Conservation (phyloP, 2,329 filamentous ascomycete species). For the Celoporthe dispersa region DNA sequence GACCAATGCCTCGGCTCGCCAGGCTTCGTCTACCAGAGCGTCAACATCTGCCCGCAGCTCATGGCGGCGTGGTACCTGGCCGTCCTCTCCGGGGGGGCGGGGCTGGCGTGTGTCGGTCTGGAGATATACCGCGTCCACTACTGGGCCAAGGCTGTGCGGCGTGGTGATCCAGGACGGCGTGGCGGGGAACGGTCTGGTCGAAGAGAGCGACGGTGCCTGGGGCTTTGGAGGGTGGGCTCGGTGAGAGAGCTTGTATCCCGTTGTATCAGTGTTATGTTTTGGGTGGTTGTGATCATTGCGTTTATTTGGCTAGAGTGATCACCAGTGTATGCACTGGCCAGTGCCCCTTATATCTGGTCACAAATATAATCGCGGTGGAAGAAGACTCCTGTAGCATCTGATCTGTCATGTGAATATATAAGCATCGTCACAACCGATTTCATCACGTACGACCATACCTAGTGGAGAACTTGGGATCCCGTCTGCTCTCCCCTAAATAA, state of each 20-base stretch:
- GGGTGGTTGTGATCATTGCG: no score
- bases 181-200: not conserved
- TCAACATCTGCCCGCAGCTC: not conserved
- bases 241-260: no score
- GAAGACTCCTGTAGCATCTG: not conserved
- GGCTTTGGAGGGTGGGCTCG: no score
- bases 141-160: not conserved
- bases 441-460: not conserved
- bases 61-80: not conserved
- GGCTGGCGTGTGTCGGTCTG: not conserved
- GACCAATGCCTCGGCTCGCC: not conserved
- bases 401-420: not conserved
- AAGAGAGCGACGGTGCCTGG: not conserved
- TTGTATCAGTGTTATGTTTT: no score
- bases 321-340: no score
- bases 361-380: no score
- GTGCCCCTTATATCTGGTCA: no score
- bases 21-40: not conserved
- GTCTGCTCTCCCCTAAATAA: conserved; percentile 9
- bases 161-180: no score
- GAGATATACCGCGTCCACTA: not conserved
- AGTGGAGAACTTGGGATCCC: conserved; percentile 5
- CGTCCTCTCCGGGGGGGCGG: not conserved
- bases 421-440: not conserved
- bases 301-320: no score